phyloP scores from a whole-genome alignment of 768 basidiomycete species.

The Boletellus ananiceps region DNA sequence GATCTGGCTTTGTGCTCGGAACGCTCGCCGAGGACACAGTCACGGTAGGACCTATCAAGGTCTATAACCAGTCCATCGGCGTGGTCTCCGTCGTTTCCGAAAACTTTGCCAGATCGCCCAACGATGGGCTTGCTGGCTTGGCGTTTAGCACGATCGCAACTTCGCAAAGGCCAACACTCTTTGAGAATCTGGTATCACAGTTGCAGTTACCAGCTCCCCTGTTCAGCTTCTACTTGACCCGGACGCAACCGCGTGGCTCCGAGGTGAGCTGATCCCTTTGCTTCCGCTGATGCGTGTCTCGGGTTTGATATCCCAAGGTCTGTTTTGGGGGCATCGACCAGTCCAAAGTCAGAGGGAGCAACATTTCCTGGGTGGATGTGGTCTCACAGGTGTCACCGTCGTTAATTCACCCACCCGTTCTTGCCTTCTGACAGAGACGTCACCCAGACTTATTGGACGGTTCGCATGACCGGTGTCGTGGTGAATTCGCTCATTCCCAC shows the following conservation, averaged over 20 bases:
- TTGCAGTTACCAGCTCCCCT: conserved; percentile 37
- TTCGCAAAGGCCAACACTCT: conserved; percentile 48
- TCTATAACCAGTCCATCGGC: conserved; percentile 53
- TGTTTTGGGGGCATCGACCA: conserved; percentile 33
- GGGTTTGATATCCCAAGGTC: not conserved
- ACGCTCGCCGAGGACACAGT: conserved; percentile 49
- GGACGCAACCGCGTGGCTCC: conserved; percentile 39
- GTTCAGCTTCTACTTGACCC: conserved; percentile 58
- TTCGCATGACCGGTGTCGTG: conserved; percentile 43
- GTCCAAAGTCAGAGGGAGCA: conserved; percentile 26
- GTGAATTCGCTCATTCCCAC: conserved; percentile 26
- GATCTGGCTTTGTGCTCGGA: conserved; percentile 50
- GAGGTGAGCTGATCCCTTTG: conserved; percentile 34
- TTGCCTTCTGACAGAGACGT: not conserved
- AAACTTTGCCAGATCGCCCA: conserved; percentile 49
- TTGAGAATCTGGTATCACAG: conserved; percentile 53
- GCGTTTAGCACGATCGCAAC: conserved; percentile 55
- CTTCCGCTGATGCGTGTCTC: not conserved
- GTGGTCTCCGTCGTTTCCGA: conserved; percentile 43
- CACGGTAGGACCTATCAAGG: conserved; percentile 40
- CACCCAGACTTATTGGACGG: conserved; percentile 56
- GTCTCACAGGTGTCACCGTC: conserved; percentile 29
- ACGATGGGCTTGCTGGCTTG: conserved; percentile 56
- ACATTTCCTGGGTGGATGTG: conserved; percentile 35
- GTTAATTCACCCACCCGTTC: not conserved